Percentiles rank a stretch among this genome's conserved stretches.
Evolutionary conservation across 306 rosid species (phyloP).

Genomic region (Oxytropis ochrocephala): DNA sequence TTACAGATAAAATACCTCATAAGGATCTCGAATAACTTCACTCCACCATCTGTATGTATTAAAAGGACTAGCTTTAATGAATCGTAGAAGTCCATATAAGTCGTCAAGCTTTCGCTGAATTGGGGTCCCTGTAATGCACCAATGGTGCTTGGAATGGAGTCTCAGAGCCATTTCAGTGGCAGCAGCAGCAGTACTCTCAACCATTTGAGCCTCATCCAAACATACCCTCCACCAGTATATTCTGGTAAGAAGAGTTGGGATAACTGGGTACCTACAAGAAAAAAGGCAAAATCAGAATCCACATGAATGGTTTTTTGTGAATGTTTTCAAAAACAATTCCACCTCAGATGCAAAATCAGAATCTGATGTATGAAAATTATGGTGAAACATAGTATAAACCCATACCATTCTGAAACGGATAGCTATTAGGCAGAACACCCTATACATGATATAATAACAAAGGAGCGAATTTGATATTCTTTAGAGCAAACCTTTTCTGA

Average conservation of each 20-base stretch:
- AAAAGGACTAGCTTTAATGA: conserved; percentile 77
- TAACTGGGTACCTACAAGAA: conserved; percentile 72
- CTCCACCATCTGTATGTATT: conserved; percentile 81
- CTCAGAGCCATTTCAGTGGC: conserved; percentile 93
- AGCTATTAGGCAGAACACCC: not conserved
- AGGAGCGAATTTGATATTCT: conserved; percentile 5
- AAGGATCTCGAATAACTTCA: conserved; percentile 90
- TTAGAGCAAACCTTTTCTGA: conserved; percentile 67
- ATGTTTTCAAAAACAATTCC: conserved; percentile 5
- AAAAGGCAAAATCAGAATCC: not conserved
- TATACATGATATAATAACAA: conserved; percentile 1
- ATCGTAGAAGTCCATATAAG: conserved; percentile 74
- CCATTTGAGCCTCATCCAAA: conserved; percentile 99
- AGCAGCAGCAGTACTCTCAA: conserved; percentile 76
- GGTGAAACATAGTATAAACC: not conserved
- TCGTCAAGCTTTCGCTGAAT: conserved; percentile 92
- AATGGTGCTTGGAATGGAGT: conserved; percentile 67
- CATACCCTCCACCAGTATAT: conserved; percentile 98
- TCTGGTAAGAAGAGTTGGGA: conserved; percentile 89
- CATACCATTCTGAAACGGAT: not conserved
- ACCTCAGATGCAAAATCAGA: not conserved
- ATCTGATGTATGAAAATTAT: not conserved
- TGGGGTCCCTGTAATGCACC: conserved; percentile 98
- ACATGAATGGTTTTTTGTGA: not conserved
- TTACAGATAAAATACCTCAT: conserved; percentile 53